Percentiles rank a stretch among this genome's conserved stretches.
Conservation (phyloP, 345 rosid genomes). For the Raphanus sativus region DNA sequence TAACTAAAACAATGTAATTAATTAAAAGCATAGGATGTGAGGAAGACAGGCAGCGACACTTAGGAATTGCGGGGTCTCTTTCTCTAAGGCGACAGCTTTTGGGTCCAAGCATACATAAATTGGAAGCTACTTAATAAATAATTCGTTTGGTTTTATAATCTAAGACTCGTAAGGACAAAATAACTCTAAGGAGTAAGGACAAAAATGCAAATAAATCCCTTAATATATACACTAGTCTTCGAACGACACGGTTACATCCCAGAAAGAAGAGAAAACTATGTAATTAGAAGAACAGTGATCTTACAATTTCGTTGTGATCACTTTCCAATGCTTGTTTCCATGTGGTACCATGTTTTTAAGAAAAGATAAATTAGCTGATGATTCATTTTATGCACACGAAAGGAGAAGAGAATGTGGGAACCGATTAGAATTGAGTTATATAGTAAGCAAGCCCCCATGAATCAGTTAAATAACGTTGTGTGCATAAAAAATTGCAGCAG, state of each 20-base stretch:
- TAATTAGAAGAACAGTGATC: neutral
- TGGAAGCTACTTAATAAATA: neutral
- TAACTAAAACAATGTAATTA: constrained; percentile 11
- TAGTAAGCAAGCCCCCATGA: constrained; percentile 2
- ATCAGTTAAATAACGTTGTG: constrained; percentile 10
- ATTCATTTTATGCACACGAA: neutral
- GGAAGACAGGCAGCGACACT: constrained; percentile 30
- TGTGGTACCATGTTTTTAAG: neutral
- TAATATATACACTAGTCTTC: neutral
- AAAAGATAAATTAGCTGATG: neutral
- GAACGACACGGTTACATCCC: neutral
- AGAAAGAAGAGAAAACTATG: neutral
- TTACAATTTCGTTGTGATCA: neutral
- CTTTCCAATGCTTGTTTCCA: neutral
- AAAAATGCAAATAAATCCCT: neutral
- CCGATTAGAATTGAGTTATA: neutral
- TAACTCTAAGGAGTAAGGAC: neutral
- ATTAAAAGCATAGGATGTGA: constrained; percentile 29
- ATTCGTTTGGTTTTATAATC: constrained; percentile 16
- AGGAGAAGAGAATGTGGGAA: neutral
- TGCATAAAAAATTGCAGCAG: constrained; percentile 21
- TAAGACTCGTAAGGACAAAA: neutral
- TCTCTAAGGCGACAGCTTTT: constrained; percentile 25
- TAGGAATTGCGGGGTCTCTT: constrained; percentile 17
- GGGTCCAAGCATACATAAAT: constrained; percentile 13